These are phyloP conservation scores for Musa beccarii DNA, from an alignment of 176 grass and related monocot species.

Conservation along the genomic window DNA sequence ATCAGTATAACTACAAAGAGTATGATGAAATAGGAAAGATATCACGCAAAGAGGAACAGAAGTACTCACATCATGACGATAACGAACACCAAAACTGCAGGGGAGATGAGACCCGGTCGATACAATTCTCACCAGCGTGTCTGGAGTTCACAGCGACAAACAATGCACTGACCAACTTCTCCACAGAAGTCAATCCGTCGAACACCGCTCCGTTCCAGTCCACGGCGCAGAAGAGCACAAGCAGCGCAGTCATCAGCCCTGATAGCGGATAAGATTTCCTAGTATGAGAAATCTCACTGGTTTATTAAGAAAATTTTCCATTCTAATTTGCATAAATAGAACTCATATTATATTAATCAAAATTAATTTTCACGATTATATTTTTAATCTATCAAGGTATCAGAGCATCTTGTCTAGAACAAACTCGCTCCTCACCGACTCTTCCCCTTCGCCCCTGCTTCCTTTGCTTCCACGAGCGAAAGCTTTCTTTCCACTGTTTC, in stretches of 20 bases:
- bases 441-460: no score
- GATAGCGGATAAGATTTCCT: no score
- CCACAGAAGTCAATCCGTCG: slow-evolving; percentile 27
- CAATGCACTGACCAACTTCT: slow-evolving; percentile 46
- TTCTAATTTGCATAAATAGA: no score
- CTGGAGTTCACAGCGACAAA: slow-evolving; percentile 54
- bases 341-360: no score
- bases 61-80: slow-evolving; percentile 52
- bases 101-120: slow-evolving; percentile 53
- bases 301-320: no score
- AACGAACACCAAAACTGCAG: slow-evolving; percentile 44
- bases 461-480: no score
- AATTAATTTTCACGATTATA: no score
- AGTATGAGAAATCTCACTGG: no score
- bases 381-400: no score
- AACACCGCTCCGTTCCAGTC: slow-evolving; percentile 60
- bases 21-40: neutral
- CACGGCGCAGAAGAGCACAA: slow-evolving; percentile 34
- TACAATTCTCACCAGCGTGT: slow-evolving; percentile 68
- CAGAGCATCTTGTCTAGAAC: no score
- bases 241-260: slow-evolving; percentile 5
- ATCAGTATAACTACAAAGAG: neutral
- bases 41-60: neutral
- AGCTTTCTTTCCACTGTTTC: no score
- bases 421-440: no score